Evolutionary conservation across 2,329 filamentous ascomycete genomes (phyloP), one percentile per base, ranked within the genome.

Genomic region (Raffaelea arxii): DNA sequence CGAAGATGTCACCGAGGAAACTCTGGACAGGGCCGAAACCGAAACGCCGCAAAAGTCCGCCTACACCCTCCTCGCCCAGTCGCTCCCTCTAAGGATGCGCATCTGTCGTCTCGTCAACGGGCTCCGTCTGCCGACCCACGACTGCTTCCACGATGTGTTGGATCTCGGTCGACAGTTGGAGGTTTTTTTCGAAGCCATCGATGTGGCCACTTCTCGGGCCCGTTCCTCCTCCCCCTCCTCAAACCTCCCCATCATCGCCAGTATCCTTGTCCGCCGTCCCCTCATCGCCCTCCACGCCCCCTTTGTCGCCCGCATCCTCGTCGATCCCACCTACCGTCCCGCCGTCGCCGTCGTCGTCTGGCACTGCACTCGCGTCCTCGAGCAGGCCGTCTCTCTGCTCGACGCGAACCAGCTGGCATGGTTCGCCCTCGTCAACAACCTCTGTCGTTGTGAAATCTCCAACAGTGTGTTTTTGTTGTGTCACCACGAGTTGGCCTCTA

Each of bases 381-480:
- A 5, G 3, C 21, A 44, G 27, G 42, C 42, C 5, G 30, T 44
- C 12, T 25, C 32, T 7, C 14, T 44, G 42, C 30, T 43, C 2
- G 41, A 36, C 19, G 23, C 19, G 25, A 9, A 4, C n/a, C 35
- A 22, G 14, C 19, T 16, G 14, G 9, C 19, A 18, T 36, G n/a
- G 24, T 37, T 37, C 16, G 30, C 16, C 30, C n/a, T 43, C 27
- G 19, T 37, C 21, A 44, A 44, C 32, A 44, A 44, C 22, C 24
- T 37, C 16, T 44, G 42, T n/a, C 42, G 42, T 16, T 44, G 42
- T 22, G 42, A 44, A n/a, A 44, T 44, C 37, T 19, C 32, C 32
- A 44, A 44, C 42, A 44, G 42, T 12, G 42, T 37, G 5, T 44
- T 44, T 18, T 22, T 44, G 6, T 32, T 44, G 16, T 44, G 30